phyloP scores from a whole-genome alignment of 495 filamentous ascomycete species.

The Podospora pseudopauciseta region DNA sequence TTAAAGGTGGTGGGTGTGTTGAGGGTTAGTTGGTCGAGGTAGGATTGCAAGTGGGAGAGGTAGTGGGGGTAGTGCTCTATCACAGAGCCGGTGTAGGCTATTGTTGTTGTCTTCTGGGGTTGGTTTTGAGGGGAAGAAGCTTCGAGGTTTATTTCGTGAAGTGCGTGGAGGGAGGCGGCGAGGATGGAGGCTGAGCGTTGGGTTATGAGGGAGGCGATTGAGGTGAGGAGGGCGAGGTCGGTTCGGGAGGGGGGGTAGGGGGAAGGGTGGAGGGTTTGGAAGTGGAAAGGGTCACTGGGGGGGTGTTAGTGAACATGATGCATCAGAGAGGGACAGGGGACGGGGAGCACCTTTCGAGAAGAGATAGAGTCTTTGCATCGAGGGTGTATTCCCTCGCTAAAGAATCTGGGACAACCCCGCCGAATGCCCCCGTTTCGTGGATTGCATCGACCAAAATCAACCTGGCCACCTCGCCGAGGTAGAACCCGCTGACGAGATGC shows the following conservation, averaged over 20 bases:
- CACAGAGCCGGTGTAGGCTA: constrained; percentile 63
- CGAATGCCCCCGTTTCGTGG: constrained; percentile 50
- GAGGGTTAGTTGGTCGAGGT: constrained; percentile 47
- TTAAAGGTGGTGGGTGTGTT: constrained; percentile 33
- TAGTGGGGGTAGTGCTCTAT: constrained; percentile 63
- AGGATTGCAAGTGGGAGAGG: constrained; percentile 44
- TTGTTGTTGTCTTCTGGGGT: constrained; percentile 31
- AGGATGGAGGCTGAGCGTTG: constrained; percentile 60
- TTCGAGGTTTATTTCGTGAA: constrained; percentile 55
- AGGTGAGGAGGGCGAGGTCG: constrained; percentile 53
- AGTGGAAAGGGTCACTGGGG: constrained; percentile 36
- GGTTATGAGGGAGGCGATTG: constrained; percentile 53
- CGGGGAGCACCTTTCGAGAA: constrained; percentile 51
- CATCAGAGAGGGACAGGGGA: not conserved
- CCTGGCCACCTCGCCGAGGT: constrained; percentile 78
- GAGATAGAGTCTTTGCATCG: constrained; percentile 57
- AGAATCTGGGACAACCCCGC: constrained; percentile 52
- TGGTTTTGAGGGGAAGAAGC: constrained; percentile 16
- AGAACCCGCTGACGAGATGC: constrained; percentile 76
- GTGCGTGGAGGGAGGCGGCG: constrained; percentile 57
- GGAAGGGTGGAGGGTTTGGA: constrained; percentile 46
- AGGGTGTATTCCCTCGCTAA: constrained; percentile 54
- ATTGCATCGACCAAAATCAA: constrained; percentile 64
- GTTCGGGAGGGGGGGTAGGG: constrained; percentile 34
- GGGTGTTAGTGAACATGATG: constrained; percentile 14